Conservation (phyloP, 2,329 filamentous ascomycete species). For the Shiraia sp. region DNA sequence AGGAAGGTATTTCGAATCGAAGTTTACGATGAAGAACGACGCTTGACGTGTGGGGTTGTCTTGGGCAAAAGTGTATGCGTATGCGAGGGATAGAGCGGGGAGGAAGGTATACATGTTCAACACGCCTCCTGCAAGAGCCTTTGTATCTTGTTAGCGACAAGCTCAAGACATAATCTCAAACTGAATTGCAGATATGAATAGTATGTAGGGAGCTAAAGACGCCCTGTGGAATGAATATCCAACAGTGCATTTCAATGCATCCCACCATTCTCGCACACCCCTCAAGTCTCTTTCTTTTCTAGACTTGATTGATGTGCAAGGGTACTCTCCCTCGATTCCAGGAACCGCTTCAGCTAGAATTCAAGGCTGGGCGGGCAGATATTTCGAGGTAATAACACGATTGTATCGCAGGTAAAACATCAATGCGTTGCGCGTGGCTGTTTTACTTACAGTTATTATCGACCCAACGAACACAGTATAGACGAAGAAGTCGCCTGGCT, state of each 20-base stretch:
- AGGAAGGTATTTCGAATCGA: conserved; percentile 81
- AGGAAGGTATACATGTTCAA: conserved; percentile 59
- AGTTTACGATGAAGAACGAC: conserved; percentile 79
- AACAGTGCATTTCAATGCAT: conserved; percentile 56
- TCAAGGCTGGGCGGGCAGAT: conserved; percentile 57
- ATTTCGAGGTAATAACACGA: conserved; percentile 58
- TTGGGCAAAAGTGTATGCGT: conserved; percentile 83
- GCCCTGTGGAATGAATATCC: conserved; percentile 60
- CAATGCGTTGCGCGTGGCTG: not conserved
- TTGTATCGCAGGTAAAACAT: conserved; percentile 21
- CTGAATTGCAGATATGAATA: conserved; percentile 13
- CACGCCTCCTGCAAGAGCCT: conserved; percentile 59
- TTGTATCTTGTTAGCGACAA: conserved; percentile 35
- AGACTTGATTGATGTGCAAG: conserved; percentile 52
- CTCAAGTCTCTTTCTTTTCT: conserved; percentile 48
- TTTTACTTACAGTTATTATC: conserved; percentile 75
- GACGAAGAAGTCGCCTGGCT: conserved; percentile 77
- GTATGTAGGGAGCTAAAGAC: conserved; percentile 70
- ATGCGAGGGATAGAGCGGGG: conserved; percentile 70
- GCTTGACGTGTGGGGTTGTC: conserved; percentile 79
- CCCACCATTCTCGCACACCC: conserved; percentile 57
- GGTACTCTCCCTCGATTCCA: conserved; percentile 59
- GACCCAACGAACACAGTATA: conserved; percentile 75
- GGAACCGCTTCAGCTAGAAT: conserved; percentile 59
- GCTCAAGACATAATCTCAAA: conserved; percentile 7